Percentiles rank a stretch among this genome's conserved stretches.
Evolutionary conservation across 768 basidiomycete genomes (phyloP).

Genomic region (Kockovaella imperatae): DNA sequence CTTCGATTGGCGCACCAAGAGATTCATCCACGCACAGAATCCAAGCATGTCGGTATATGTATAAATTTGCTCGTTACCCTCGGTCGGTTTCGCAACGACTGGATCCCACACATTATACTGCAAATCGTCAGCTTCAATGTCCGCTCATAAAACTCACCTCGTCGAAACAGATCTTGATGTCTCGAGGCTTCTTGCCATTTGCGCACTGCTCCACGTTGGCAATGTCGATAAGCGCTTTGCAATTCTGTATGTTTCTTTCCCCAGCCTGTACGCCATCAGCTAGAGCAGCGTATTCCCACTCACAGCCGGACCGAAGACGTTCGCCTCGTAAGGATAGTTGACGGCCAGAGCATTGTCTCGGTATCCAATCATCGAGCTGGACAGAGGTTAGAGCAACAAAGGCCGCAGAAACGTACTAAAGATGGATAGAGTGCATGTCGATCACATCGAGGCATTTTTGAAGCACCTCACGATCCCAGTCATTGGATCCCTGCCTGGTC

Average conservation of each 20-base stretch:
- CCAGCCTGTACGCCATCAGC: slow-evolving; percentile 40
- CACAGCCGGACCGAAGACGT: slow-evolving; percentile 53
- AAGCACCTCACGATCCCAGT: slow-evolving; percentile 47
- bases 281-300: slow-evolving; percentile 5
- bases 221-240: slow-evolving; percentile 50
- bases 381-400: slow-evolving; percentile 31
- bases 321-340: slow-evolving; percentile 48
- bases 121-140: neutral
- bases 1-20: slow-evolving; percentile 55
- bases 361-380: too few species aligned
- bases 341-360: slow-evolving; percentile 19
- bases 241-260: slow-evolving; percentile 53
- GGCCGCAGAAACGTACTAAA: slow-evolving; percentile 24
- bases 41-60: slow-evolving; percentile 53
- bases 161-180: slow-evolving; percentile 49
- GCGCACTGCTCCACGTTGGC: slow-evolving; percentile 40
- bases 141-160: slow-evolving; percentile 39
- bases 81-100: slow-evolving; percentile 48
- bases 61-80: slow-evolving; percentile 53
- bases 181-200: slow-evolving; percentile 11
- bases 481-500: slow-evolving; percentile 19
- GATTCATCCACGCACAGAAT: slow-evolving; percentile 56
- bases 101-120: slow-evolving; percentile 51
- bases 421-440: slow-evolving; percentile 51
- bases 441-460: slow-evolving; percentile 42